Percentiles rank a stretch among this genome's conserved stretches.
phyloP scores from a whole-genome alignment of 176 grass and related monocot genomes.

The Coix lacrymajobi region DNA sequence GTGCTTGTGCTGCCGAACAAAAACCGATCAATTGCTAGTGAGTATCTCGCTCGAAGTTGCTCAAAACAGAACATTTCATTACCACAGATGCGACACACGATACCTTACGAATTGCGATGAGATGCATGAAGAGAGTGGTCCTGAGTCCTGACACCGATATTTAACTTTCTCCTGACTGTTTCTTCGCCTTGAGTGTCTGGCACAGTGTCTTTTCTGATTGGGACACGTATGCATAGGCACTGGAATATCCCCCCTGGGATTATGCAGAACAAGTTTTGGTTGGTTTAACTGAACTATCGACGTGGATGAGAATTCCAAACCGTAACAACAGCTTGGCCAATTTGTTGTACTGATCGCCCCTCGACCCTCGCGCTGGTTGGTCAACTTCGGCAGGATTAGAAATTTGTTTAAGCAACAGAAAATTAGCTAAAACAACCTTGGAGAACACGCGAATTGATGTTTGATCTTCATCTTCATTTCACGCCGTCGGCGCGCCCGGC shows the following conservation, averaged over 20 bases:
- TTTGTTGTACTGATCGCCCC: neutral
- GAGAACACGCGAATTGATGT: neutral
- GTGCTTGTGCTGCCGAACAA: neutral
- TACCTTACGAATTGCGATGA: neutral
- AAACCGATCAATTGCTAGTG: neutral
- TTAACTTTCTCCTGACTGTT: too few relatives aligned
- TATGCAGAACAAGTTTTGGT: neutral
- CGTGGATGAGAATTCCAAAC: neutral
- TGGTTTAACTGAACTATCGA: neutral
- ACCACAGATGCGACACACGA: neutral
- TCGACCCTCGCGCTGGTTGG: neutral
- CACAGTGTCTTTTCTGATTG: neutral
- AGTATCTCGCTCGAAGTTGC: neutral
- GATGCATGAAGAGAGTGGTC: neutral
- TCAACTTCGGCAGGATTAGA: neutral
- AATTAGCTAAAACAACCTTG: neutral
- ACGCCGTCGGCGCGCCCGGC: neutral
- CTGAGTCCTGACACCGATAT: neutral
- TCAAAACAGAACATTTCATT: too few relatives aligned
- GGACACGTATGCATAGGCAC: neutral
- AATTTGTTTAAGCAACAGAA: neutral
- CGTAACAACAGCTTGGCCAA: neutral
- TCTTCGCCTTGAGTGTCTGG: neutral
- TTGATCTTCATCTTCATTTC: neutral
- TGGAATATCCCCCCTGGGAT: slow-evolving; percentile 4